Conservation (phyloP, 2,329 filamentous ascomycete species). For the Pleomassaria siparia region DNA sequence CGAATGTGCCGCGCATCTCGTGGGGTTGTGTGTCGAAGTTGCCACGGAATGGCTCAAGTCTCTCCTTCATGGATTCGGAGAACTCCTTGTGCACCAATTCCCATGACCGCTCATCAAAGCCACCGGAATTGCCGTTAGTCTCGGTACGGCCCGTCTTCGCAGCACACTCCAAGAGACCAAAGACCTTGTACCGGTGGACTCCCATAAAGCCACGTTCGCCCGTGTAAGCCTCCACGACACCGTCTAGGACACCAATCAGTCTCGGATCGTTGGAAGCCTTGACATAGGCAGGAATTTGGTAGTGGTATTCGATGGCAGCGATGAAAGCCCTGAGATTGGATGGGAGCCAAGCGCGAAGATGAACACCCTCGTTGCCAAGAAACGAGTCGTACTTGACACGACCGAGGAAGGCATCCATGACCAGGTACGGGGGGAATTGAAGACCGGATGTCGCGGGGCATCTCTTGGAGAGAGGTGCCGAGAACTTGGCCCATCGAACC, state of each 20-base stretch:
- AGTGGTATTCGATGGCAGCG: slow-evolving; percentile 57
- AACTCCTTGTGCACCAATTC: slow-evolving; percentile 41
- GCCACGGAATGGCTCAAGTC: slow-evolving; percentile 54
- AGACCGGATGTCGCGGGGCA: slow-evolving; percentile 27
- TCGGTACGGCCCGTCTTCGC: slow-evolving; percentile 56
- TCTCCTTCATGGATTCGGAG: slow-evolving; percentile 58
- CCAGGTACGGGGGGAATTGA: slow-evolving; percentile 27
- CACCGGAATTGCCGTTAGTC: slow-evolving; percentile 27
- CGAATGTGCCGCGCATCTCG: slow-evolving; percentile 58
- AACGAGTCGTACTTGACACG: slow-evolving; percentile 54
- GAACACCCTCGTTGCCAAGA: slow-evolving; percentile 55
- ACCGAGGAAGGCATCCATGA: slow-evolving; percentile 31
- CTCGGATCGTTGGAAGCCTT: slow-evolving; percentile 53
- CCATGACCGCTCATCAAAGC: slow-evolving; percentile 23
- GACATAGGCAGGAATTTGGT: slow-evolving; percentile 57
- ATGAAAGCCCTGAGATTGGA: slow-evolving; percentile 59
- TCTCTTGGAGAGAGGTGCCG: slow-evolving; percentile 26
- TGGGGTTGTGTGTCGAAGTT: slow-evolving; percentile 53
- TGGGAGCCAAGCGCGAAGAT: slow-evolving; percentile 57
- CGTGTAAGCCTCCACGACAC: slow-evolving; percentile 58
- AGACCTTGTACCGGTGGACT: slow-evolving; percentile 59
- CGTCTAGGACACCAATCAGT: slow-evolving; percentile 56
- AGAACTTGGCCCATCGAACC: slow-evolving; percentile 31
- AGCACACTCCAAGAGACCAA: slow-evolving; percentile 57
- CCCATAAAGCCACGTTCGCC: slow-evolving; percentile 61